Evolutionary conservation across 495 filamentous ascomycete genomes (phyloP).

Genomic region (Corynascus novoguineensis): DNA sequence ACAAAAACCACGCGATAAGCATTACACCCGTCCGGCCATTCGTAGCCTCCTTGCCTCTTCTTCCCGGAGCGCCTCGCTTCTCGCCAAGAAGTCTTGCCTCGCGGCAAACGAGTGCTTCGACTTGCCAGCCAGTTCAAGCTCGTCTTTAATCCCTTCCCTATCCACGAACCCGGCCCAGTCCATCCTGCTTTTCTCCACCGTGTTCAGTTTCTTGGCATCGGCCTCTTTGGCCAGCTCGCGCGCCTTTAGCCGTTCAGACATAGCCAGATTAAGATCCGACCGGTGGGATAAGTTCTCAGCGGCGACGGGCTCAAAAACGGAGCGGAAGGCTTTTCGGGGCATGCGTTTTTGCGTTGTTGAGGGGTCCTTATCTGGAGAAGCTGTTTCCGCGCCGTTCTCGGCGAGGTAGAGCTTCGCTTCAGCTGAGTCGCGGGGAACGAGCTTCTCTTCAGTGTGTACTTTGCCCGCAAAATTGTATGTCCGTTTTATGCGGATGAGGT

Average conservation of each 20-base stretch:
- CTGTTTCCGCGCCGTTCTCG: conserved; percentile 27
- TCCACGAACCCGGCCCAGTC: conserved; percentile 96
- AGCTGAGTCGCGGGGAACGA: conserved; percentile 69
- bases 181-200: conserved; percentile 88
- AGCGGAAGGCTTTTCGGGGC: conserved; percentile 63
- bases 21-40: conserved; percentile 45
- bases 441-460: conserved; percentile 73
- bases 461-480: conserved; percentile 91
- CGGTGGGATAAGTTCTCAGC: conserved; percentile 38
- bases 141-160: conserved; percentile 83
- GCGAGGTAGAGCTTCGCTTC: conserved; percentile 75
- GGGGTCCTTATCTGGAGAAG: conserved; percentile 22
- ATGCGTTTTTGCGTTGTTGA: conserved; percentile 45
- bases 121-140: conserved; percentile 77
- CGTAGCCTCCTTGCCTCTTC: conserved; percentile 64
- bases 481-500: conserved; percentile 76
- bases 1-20: neutral
- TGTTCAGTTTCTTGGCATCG: conserved; percentile 81
- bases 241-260: conserved; percentile 34
- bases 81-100: conserved; percentile 82
- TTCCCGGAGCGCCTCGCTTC: conserved; percentile 71
- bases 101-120: conserved; percentile 76
- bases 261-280: conserved; percentile 47
- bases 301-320: conserved; percentile 72
- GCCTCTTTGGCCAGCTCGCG: conserved; percentile 38